phyloP scores from a whole-genome alignment of 805 yeast species.

The Zygosaccharomyces bisporus region DNA sequence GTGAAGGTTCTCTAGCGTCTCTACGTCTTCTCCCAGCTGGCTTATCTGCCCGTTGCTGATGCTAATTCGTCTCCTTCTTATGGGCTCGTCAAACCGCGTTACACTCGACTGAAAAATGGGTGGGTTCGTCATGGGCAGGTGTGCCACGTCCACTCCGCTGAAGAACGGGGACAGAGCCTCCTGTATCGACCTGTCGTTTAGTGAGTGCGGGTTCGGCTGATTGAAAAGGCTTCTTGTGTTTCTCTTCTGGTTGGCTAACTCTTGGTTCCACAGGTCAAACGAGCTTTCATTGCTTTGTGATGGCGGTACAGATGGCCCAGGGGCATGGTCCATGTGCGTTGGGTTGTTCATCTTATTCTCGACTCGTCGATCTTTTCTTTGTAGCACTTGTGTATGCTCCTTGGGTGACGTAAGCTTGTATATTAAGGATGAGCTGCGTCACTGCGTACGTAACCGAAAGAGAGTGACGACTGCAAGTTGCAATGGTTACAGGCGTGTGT shows the following conservation, averaged over 20 bases:
- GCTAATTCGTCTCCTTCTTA: conserved; percentile 57
- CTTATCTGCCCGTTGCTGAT: conserved; percentile 84
- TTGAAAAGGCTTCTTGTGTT: conserved; percentile 1
- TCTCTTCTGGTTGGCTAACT: conserved; percentile 1
- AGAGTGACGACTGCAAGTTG: background rate
- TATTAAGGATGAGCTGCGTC: background rate
- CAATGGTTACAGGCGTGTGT: background rate
- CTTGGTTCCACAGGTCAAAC: conserved; percentile 3
- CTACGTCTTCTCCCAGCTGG: conserved; percentile 51
- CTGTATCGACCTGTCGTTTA: conserved; percentile 33
- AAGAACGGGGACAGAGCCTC: conserved; percentile 42
- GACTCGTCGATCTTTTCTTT: background rate
- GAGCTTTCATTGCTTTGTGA: background rate
- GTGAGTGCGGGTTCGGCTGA: conserved; percentile 24
- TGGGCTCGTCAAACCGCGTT: conserved; percentile 29
- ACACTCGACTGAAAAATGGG: conserved; percentile 46
- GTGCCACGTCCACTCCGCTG: conserved; percentile 43
- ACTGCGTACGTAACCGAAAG: background rate
- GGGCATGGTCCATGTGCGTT: background rate
- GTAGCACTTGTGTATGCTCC: background rate
- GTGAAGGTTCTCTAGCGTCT: conserved; percentile 38
- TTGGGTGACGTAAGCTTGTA: background rate
- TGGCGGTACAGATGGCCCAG: background rate
- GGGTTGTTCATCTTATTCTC: background rate
- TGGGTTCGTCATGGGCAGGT: conserved; percentile 44